Evolutionary conservation across 2,329 filamentous ascomycete genomes (phyloP), one percentile per base, ranked within the genome.

Genomic region (Ophiosphaerella herpotricha): DNA sequence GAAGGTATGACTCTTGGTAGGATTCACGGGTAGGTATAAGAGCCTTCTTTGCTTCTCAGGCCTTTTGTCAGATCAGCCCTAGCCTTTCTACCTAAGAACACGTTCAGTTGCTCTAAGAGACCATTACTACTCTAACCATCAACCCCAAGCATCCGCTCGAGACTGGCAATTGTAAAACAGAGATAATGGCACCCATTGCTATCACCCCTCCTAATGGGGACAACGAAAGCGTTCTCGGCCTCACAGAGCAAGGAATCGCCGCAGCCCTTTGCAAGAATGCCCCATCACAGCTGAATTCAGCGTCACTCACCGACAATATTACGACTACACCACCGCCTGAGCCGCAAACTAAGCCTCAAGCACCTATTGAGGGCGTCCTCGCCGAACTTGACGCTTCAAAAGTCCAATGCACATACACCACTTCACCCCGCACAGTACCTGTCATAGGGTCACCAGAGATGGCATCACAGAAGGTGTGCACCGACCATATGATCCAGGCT

Each of bases 401-500:
- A 34, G 70, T 78, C 46, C 69, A 65, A 49, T 71, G 68, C 50
- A 75, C 71, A 46, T 70, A 73, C 64, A 78, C 74, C 50, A 67
- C 62, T 2, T 46, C 66, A 4, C 77, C 77, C 3, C 74, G 76
- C 48, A 23, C 73, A 23, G 75, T 78, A 3, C 78, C 78, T 32
- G 67, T 57, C 13, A 63, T 71, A 34, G 69, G 73, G 51, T 73
- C 71, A 35, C 59, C 71, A 23, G 76, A 78, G 54, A 68, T 72
- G 58, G 55, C 65, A 39, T 64, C 69, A 36, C 69, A 75, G 41
- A 75, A 74, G 54, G 70, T 73, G 51, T 83, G 80, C 79, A 91
- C 89, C 55, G 91, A 97, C 79, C 92, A 97, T 80, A 96, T 96
- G 91, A 80, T 94, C 64, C 87, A 85, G 43, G 87, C 80, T 16